A percentile compares a stretch with the other conserved stretches of the same genome.
Conservation (phyloP, 306 rosid species). For the Parietaria judaica region DNA sequence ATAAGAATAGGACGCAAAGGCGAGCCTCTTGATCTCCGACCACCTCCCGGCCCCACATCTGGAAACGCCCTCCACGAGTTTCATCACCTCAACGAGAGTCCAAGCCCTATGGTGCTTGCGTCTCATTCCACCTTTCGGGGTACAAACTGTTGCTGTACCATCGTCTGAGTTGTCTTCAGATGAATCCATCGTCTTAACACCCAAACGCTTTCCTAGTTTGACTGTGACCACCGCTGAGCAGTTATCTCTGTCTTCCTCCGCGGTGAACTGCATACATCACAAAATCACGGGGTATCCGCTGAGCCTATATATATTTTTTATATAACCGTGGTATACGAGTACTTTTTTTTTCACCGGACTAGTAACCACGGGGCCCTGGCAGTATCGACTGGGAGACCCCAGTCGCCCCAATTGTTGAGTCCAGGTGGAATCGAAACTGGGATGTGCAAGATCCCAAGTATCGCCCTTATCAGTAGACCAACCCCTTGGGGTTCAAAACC, state of each 20-base stretch:
- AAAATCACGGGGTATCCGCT: not conserved
- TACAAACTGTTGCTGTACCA: constrained; percentile 37
- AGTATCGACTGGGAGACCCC: too few species aligned
- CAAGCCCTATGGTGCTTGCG: constrained; percentile 97
- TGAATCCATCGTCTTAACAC: constrained; percentile 35
- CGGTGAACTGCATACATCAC: constrained; percentile 26
- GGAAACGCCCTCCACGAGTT: constrained; percentile 86
- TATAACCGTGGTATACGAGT: too few species aligned
- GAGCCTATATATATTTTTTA: not conserved
- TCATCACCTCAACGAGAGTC: constrained; percentile 82
- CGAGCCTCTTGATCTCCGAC: constrained; percentile 92
- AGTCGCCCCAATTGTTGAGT: too few species aligned
- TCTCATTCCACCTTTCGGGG: constrained; percentile 83
- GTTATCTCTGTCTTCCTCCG: constrained; percentile 44
- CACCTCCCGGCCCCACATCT: constrained; percentile 92
- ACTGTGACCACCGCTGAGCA: constrained; percentile 21
- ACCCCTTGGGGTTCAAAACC: too few species aligned
- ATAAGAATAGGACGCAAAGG: constrained; percentile 72
- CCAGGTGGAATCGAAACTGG: too few species aligned
- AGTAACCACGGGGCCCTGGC: too few species aligned
- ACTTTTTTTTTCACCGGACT: too few species aligned
- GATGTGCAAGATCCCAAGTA: too few species aligned
- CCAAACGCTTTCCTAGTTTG: constrained; percentile 34
- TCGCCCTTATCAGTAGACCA: too few species aligned
- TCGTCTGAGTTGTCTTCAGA: constrained; percentile 44